These are phyloP conservation scores for Penicillium sp. DNA, from an alignment of 2,329 filamentous ascomycete species.

Conservation along the genomic window DNA sequence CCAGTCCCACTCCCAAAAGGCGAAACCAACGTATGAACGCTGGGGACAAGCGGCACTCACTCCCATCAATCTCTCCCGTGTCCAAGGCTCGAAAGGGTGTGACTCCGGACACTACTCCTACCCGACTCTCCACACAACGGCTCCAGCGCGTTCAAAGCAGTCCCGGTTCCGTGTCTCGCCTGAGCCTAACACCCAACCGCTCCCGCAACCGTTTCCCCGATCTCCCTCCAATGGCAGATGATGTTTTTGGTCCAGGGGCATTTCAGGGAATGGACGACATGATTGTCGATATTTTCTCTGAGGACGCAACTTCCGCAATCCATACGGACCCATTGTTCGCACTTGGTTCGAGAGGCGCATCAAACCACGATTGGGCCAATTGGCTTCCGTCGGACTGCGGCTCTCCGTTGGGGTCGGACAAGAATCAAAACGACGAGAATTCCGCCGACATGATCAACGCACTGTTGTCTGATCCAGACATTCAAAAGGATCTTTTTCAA, in stretches of 20 bases:
- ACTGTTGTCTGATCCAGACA: slow-evolving; percentile 40
- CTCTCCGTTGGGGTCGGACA: slow-evolving; percentile 37
- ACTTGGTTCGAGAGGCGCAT: slow-evolving; percentile 32
- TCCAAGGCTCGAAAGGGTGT: slow-evolving; percentile 31
- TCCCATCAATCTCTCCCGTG: slow-evolving; percentile 44
- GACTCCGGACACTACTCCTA: slow-evolving; percentile 29
- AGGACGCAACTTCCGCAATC: slow-evolving; percentile 32
- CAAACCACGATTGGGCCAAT: slow-evolving; percentile 40
- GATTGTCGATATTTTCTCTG: slow-evolving; percentile 44
- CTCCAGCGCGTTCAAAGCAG: slow-evolving; percentile 39
- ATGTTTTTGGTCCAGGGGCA: slow-evolving; percentile 31
- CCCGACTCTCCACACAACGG: slow-evolving; percentile 39
- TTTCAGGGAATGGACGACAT: slow-evolving; percentile 41
- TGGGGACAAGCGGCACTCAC: slow-evolving; percentile 42
- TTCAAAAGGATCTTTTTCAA: slow-evolving; percentile 40
- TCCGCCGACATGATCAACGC: slow-evolving; percentile 40
- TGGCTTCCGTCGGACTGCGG: slow-evolving; percentile 44
- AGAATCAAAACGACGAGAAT: slow-evolving; percentile 29
- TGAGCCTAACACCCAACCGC: slow-evolving; percentile 33
- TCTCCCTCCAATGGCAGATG: slow-evolving; percentile 28
- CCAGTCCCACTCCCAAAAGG: slow-evolving; percentile 58
- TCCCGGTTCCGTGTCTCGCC: slow-evolving; percentile 27
- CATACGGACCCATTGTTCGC: slow-evolving; percentile 35
- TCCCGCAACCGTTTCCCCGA: slow-evolving; percentile 25
- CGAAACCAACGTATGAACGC: slow-evolving; percentile 56